Evolutionary conservation across 345 rosid genomes (phyloP), one percentile per base, ranked within the genome.

Genomic region (Citrus hindsii): DNA sequence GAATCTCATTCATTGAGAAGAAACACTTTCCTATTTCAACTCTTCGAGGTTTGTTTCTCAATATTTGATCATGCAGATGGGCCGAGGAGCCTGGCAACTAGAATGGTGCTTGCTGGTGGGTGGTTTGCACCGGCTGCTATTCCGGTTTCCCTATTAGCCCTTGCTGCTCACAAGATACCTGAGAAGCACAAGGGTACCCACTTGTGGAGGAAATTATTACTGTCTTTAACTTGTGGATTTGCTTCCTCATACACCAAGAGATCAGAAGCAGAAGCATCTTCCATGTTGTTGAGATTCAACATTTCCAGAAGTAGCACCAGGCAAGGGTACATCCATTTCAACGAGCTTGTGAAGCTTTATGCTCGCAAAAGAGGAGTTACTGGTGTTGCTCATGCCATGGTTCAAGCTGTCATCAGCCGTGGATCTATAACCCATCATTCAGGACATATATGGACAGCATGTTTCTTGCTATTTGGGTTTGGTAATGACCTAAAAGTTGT

Each of bases 1-100:
- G 97, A 92, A 9, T 76, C 81, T 32, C 77, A 71, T 72, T 73
- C 85, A 37, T 76, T 85, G 79, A 86, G 91, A 79, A 84, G 86
- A 83, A 92, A 83, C 76, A 70, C 56, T 82, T 93, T 92, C 86
- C 84, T 96, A 30, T 74, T 92, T 80, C 99, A 94, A 78, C 93
- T 96, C 72, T 82, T 96, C 61, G 98, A 96, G 88, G 98, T 92
- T 21, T 96, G 99, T 76, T 94, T 96, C 87, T 94, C 98, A 6
- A 92, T 96, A 74, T 96, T 94, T 64, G 98, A 94, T 81, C 99
- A 96, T 48, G 95, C 95, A 0, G 97, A 96, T 60, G 92, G 98
- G 64, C 95, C 92, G 0, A 84, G 93, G 79, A 92, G 98, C 91
- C 83, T 96, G 75, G 98, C 99, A n/a, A 90, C 92, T 6, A 87